Base-by-base conservation (phyloP, 1,284 basidiomycete genomes). In the Ceratobasidium papillatum region DNA sequence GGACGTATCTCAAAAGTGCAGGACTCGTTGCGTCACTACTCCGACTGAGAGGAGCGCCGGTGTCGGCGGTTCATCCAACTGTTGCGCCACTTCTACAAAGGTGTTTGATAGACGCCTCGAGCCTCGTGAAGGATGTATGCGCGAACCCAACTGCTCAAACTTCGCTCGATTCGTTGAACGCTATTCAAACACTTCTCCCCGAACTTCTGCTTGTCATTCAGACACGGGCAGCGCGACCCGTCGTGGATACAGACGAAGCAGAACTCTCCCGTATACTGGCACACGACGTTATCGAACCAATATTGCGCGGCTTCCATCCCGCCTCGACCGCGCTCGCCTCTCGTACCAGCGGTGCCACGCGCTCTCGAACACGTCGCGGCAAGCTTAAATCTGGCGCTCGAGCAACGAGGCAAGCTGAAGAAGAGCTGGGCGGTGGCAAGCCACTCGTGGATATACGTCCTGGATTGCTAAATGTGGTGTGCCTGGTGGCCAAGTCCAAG, bases 101-200 rank as follows among this genome's bases (percentile, higher is more conserved):
- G 25, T 71, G 68, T 59, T 27, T 71, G 54, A 49, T 36, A 17
- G 68, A 71, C 22, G 41, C n/a, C 34, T 54, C 41, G 27, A 12
- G 41, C 36, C 68, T 59, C 32, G 43, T 71, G n/a, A 54, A 43
- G 38, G 38, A 59, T 59, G 54, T 71, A 59, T 71, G 68, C 68
- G 41, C 68, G 7, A 2, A 71, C 32, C 68, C 68, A 22, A 71
- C 43, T 3, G 4, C 19, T 4, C 41, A n/a, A 19, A 17, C 27
- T 30, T 71, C 68, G 34, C 36, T 71, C 12, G 68, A 59, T 27
- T 41, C 52, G 9, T 34, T 71, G 43, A 61, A 45, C 43, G 54
- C 54, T 19, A 41, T 71, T 8, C 68, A 61, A 38, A 61, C 45
- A 7, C 38, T 71, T 17, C 56, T 71, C 7, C 68, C 68, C 41